phyloP scores from a whole-genome alignment of 805 yeast genomes.

The Kazachstania bromeliacearum region DNA sequence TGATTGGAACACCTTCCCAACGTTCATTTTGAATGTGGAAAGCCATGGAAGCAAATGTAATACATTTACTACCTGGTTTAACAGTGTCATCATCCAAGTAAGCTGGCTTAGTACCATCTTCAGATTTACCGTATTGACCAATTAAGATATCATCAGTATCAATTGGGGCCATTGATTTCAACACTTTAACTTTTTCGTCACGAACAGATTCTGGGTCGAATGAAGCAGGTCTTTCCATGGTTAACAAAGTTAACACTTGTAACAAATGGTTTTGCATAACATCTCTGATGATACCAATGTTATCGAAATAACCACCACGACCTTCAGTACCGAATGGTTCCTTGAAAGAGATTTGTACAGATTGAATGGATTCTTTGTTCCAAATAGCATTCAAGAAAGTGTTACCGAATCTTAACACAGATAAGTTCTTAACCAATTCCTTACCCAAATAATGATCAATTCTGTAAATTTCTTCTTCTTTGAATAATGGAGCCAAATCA shows the following conservation, averaged over 20 bases:
- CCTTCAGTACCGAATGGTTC: conserved; percentile 99
- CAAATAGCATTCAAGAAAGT: conserved; percentile 80
- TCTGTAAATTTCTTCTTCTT: conserved; percentile 86
- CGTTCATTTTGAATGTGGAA: conserved; percentile 80
- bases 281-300: conserved; percentile 91
- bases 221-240: conserved; percentile 94
- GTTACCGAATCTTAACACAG: conserved; percentile 86
- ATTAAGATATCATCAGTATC: conserved; percentile 56
- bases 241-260: conserved; percentile 81
- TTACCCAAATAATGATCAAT: conserved; percentile 97
- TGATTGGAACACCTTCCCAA: conserved; percentile 97
- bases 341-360: conserved; percentile 85
- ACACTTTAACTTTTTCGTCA: conserved; percentile 90
- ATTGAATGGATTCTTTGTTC: conserved; percentile 69
- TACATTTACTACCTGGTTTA: conserved; percentile 68
- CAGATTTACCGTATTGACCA: conserved; percentile 82
- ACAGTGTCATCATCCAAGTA: conserved; percentile 92
- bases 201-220: conserved; percentile 87
- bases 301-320: conserved; percentile 95
- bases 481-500: conserved; percentile 73
- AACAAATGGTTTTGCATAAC: conserved; percentile 96
- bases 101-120: conserved; percentile 83
- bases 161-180: conserved; percentile 69
- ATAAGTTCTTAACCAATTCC: conserved; percentile 92
- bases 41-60: conserved; percentile 83